These are phyloP conservation scores for Pseudozyma flocculosa DNA, from an alignment of 1,284 basidiomycete genomes.

Conservation along the genomic window DNA sequence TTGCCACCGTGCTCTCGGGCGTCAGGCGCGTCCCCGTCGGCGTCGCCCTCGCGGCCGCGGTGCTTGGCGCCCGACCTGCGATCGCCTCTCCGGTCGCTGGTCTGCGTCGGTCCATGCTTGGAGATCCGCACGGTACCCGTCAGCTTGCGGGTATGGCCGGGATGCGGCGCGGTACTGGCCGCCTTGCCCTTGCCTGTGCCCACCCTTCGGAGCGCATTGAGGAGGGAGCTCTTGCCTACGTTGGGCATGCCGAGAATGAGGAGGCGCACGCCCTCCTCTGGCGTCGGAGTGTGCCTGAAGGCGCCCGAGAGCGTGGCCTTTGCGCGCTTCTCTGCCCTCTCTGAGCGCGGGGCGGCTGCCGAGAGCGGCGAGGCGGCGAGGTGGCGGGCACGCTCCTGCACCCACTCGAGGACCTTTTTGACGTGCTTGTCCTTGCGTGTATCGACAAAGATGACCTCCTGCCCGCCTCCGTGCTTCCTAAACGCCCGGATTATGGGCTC, in stretches of 20 bases:
- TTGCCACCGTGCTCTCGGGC: not conserved
- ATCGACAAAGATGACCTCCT: constrained; percentile 63
- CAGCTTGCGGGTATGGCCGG: constrained; percentile 60
- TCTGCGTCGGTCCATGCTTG: constrained; percentile 26
- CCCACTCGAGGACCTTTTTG: constrained; percentile 59
- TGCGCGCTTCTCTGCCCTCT: constrained; percentile 19
- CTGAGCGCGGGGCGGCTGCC: constrained; percentile 3
- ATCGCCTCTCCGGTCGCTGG: not conserved
- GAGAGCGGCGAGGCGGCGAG: constrained; percentile 2
- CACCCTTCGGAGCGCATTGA: constrained; percentile 85
- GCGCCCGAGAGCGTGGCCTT: constrained; percentile 52
- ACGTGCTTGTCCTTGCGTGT: constrained; percentile 61
- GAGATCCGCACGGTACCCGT: constrained; percentile 55
- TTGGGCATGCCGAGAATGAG: constrained; percentile 83
- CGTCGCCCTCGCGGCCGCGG: not conserved
- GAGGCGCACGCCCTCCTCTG: constrained; percentile 52
- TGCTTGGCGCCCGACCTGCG: not conserved
- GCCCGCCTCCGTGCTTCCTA: constrained; percentile 56
- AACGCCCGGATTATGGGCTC: constrained; percentile 62
- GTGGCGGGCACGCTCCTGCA: constrained; percentile 38
- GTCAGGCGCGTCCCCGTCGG: not conserved
- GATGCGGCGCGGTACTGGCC: constrained; percentile 81
- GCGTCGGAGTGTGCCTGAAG: constrained; percentile 49
- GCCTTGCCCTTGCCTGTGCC: constrained; percentile 86
- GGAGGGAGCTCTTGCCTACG: constrained; percentile 90